phyloP scores from a whole-genome alignment of 805 yeast genomes.

The Saccharomycopsis sp. region DNA sequence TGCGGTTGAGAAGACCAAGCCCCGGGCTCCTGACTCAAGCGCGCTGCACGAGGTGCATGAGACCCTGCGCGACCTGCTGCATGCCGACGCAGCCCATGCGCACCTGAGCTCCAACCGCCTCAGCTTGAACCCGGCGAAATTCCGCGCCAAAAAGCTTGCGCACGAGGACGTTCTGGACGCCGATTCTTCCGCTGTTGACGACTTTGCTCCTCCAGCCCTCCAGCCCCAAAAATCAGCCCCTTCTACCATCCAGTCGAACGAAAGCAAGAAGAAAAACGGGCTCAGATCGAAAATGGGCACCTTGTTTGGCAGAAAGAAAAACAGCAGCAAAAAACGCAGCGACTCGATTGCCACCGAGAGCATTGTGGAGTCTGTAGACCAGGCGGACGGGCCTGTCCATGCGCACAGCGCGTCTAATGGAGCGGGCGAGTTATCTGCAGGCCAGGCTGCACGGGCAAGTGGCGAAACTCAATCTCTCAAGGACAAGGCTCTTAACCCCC shows the following conservation, averaged over 20 bases:
- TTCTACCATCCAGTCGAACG: conserved; percentile 13
- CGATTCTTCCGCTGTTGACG: not conserved
- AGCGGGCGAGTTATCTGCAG: not conserved
- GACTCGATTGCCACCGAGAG: conserved; percentile 7
- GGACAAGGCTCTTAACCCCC: conserved; percentile 8
- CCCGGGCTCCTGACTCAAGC: not conserved
- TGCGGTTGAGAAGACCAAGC: not conserved
- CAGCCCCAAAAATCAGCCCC: conserved; percentile 15
- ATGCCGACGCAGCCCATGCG: conserved; percentile 1
- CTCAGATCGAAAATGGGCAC: conserved; percentile 72
- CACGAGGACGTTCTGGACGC: not conserved
- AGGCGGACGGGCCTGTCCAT: not conserved
- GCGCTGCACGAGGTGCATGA: no score
- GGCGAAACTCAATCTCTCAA: conserved; percentile 3
- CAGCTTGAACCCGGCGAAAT: not conserved
- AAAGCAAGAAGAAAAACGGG: conserved; percentile 28
- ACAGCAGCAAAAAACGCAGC: conserved; percentile 20
- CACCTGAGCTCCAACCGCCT: conserved; percentile 8
- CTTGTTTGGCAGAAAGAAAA: conserved; percentile 59
- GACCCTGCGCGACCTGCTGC: conserved; percentile 6
- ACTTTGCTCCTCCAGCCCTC: conserved; percentile 8
- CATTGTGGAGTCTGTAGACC: not conserved
- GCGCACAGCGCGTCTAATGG: not conserved
- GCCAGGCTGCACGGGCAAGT: conserved; percentile 5
- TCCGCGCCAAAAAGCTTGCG: not conserved